These are phyloP conservation scores for Alternaria sp. DNA, from an alignment of 2,329 filamentous ascomycete genomes.

Conservation along the genomic window DNA sequence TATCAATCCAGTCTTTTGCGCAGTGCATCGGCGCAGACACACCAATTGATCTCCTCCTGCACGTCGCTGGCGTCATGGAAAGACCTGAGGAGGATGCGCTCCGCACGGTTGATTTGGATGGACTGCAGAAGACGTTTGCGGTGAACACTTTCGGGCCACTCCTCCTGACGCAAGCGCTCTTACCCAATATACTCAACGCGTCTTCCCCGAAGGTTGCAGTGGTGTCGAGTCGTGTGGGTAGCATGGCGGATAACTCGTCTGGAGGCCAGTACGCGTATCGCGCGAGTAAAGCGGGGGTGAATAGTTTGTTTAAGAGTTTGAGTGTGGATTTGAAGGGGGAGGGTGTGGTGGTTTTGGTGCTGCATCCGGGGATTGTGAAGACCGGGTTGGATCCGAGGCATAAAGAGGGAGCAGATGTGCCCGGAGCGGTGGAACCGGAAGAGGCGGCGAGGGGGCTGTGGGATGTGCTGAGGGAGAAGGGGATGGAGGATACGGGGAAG, in stretches of 20 bases:
- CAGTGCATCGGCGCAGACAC: slow-evolving; percentile 27
- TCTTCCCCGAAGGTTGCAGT: slow-evolving; percentile 51
- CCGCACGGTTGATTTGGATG: slow-evolving; percentile 33
- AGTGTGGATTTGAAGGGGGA: slow-evolving; percentile 50
- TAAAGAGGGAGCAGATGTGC: slow-evolving; percentile 32
- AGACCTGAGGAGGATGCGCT: slow-evolving; percentile 42
- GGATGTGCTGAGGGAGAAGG: slow-evolving; percentile 49
- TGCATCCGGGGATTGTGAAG: slow-evolving; percentile 55
- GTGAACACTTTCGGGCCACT: slow-evolving; percentile 56
- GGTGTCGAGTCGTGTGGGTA: slow-evolving; percentile 53
- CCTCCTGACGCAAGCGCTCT: slow-evolving; percentile 53
- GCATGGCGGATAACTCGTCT: slow-evolving; percentile 51
- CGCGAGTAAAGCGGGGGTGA: slow-evolving; percentile 53
- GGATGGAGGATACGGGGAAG: slow-evolving; percentile 50
- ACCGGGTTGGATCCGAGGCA: slow-evolving; percentile 31
- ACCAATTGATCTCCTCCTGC: slow-evolving; percentile 47
- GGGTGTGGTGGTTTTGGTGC: slow-evolving; percentile 49
- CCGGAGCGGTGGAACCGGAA: slow-evolving; percentile 53
- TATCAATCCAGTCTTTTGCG: background rate
- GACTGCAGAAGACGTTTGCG: slow-evolving; percentile 48
- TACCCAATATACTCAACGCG: slow-evolving; percentile 51
- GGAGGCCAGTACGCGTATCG: slow-evolving; percentile 55
- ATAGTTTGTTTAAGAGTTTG: slow-evolving; percentile 53
- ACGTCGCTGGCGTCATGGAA: slow-evolving; percentile 46
- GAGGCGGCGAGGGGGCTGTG: slow-evolving; percentile 55